phyloP scores from a whole-genome alignment of 768 basidiomycete genomes.

The Agrocybe pediades region DNA sequence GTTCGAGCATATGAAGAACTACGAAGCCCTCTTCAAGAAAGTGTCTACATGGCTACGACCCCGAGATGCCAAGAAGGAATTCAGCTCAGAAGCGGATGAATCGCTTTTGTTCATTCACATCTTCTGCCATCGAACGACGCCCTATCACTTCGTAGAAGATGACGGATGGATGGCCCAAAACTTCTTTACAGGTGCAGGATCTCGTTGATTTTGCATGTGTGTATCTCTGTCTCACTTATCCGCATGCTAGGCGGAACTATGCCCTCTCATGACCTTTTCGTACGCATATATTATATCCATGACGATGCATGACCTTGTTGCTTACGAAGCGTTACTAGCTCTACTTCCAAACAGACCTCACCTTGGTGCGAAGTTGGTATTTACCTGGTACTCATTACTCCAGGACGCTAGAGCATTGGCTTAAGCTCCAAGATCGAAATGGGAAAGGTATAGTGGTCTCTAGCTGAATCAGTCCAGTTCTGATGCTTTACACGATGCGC shows the following conservation, averaged over 20 bases:
- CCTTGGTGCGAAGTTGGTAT: slow-evolving; percentile 60
- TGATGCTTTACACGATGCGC: neutral
- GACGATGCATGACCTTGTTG: neutral
- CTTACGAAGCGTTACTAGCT: slow-evolving; percentile 28
- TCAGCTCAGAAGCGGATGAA: slow-evolving; percentile 28
- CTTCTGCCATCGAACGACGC: slow-evolving; percentile 63
- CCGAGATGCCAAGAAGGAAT: slow-evolving; percentile 10
- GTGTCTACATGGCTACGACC: slow-evolving; percentile 66
- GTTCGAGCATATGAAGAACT: slow-evolving; percentile 82
- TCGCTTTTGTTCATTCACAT: slow-evolving; percentile 70
- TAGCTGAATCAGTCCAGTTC: neutral
- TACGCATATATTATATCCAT: slow-evolving; percentile 21
- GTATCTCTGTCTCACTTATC: neutral
- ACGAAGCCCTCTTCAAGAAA: slow-evolving; percentile 60
- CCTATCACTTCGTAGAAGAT: slow-evolving; percentile 69
- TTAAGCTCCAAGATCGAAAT: slow-evolving; percentile 57
- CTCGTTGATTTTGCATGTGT: neutral
- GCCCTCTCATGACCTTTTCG: slow-evolving; percentile 66
- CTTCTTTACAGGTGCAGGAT: slow-evolving; percentile 61
- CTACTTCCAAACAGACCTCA: slow-evolving; percentile 68
- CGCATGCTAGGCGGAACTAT: slow-evolving; percentile 59
- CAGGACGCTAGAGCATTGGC: slow-evolving; percentile 66
- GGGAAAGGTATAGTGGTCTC: slow-evolving; percentile 35
- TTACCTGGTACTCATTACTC: slow-evolving; percentile 66
- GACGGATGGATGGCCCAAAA: slow-evolving; percentile 79